Percentiles rank a stretch among this genome's conserved stretches.
phyloP scores from a whole-genome alignment of 495 filamentous ascomycete genomes.

The Acidiella bohemica region DNA sequence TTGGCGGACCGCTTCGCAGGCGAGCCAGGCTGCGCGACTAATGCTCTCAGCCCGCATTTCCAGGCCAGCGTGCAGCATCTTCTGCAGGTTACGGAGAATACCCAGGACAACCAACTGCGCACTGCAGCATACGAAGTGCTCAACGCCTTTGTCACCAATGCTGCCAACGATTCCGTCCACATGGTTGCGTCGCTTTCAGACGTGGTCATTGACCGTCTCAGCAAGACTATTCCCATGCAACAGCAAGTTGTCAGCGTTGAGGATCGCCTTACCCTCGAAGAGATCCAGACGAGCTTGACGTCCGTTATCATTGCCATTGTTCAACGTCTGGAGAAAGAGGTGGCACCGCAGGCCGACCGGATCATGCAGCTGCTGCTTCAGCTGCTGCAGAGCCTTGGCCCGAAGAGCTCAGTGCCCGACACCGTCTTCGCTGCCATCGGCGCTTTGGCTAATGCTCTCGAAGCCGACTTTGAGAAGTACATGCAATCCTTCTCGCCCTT shows the following conservation, averaged over 20 bases:
- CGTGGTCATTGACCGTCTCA: conserved; percentile 74
- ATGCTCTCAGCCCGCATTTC: conserved; percentile 83
- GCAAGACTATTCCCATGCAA: conserved; percentile 84
- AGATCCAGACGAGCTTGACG: conserved; percentile 91
- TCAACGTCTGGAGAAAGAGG: conserved; percentile 80
- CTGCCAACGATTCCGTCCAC: conserved; percentile 70
- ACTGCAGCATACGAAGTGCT: conserved; percentile 98
- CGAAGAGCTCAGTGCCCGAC: conserved; percentile 91
- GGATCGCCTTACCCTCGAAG: conserved; percentile 83
- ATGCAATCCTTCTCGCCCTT: conserved; percentile 88
- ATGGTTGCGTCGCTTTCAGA: conserved; percentile 69
- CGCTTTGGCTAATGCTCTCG: conserved; percentile 70
- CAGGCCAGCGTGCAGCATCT: conserved; percentile 79
- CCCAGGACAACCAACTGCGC: conserved; percentile 70
- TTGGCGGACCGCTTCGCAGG: conserved; percentile 88
- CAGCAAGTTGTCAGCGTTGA: conserved; percentile 91
- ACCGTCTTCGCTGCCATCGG: conserved; percentile 82
- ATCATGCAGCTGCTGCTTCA: conserved; percentile 83
- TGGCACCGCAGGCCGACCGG: conserved; percentile 76
- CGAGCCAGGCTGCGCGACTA: conserved; percentile 59
- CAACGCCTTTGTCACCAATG: conserved; percentile 79
- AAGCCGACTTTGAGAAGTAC: conserved; percentile 86
- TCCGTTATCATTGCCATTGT: conserved; percentile 85
- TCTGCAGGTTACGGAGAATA: conserved; percentile 60
- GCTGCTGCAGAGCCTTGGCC: conserved; percentile 59